Evolutionary conservation across 306 rosid species (phyloP).

Genomic region (Herpetospermum pedunculosum): DNA sequence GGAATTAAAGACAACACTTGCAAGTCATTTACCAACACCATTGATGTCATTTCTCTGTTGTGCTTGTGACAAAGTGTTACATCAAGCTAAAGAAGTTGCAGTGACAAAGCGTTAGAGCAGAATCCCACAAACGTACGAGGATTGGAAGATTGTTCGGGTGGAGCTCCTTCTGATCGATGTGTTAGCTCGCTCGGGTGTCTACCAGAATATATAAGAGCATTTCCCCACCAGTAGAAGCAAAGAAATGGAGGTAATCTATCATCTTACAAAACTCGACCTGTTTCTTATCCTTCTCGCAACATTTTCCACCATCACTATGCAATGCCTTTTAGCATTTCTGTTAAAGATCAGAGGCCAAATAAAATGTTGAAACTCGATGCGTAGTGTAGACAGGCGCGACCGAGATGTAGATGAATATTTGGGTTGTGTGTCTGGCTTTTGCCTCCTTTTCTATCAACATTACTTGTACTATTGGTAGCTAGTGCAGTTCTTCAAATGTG

Average conservation of each 20-base stretch:
- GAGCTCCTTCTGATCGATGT: neutral
- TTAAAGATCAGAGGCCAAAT: neutral
- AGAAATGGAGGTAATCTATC: conserved; percentile 2
- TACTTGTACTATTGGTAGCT: conserved; percentile 3
- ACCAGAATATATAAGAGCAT: neutral
- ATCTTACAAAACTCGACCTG: neutral
- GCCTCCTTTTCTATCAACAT: neutral
- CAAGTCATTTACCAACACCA: conserved; percentile 28
- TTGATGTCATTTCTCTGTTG: conserved; percentile 18
- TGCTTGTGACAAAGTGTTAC: neutral
- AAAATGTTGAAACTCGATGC: neutral
- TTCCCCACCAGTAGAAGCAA: neutral
- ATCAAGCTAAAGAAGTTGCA: neutral
- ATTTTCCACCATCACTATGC: neutral
- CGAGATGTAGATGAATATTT: neutral
- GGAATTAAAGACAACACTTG: conserved; percentile 21
- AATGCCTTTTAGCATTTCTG: neutral
- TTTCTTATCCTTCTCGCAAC: neutral
- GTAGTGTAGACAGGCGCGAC: neutral
- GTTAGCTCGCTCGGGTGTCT: neutral
- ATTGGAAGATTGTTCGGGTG: neutral
- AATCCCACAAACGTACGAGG: neutral
- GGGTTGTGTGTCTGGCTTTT: neutral
- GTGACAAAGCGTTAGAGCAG: neutral
- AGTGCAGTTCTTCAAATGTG: neutral